Conservation (phyloP, 1,284 basidiomycete genomes). For the Apiotrichum sp. region DNA sequence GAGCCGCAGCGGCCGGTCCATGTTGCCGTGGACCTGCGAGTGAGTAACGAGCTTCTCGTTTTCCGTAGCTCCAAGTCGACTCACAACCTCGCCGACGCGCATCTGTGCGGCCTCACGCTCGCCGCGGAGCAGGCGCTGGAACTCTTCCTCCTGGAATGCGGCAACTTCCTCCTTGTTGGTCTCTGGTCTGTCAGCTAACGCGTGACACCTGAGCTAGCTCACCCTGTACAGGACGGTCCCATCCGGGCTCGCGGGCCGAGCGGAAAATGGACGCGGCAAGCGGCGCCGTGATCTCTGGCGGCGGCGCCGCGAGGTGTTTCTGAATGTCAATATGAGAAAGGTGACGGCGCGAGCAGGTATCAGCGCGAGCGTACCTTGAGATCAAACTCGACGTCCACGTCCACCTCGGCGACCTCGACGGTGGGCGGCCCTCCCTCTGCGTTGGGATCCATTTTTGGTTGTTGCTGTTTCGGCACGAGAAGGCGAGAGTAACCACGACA, state of each 20-base stretch:
- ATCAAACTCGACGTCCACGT: slow-evolving; percentile 29
- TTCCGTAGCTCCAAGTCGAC: slow-evolving; percentile 18
- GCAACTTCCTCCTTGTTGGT: slow-evolving; percentile 52
- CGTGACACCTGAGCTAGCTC: background rate
- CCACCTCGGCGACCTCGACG: slow-evolving; percentile 37
- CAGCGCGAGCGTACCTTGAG: slow-evolving; percentile 3
- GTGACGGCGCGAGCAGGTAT: too few relatives aligned
- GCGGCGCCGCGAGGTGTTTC: slow-evolving; percentile 14
- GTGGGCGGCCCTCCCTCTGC: slow-evolving; percentile 32
- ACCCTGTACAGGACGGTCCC: slow-evolving; percentile 11
- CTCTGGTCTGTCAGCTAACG: background rate
- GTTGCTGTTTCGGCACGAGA: background rate
- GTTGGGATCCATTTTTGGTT: slow-evolving; percentile 39
- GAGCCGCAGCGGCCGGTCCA: slow-evolving; percentile 58
- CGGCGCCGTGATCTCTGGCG: slow-evolving; percentile 5
- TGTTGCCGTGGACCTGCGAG: slow-evolving; percentile 58
- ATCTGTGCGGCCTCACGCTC: slow-evolving; percentile 69
- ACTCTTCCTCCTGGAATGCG: slow-evolving; percentile 64
- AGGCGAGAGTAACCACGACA: too few relatives aligned
- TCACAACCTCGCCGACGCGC: slow-evolving; percentile 64
- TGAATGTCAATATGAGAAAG: background rate
- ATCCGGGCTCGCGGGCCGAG: slow-evolving; percentile 8
- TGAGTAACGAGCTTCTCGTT: too few relatives aligned
- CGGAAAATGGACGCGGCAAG: slow-evolving; percentile 17
- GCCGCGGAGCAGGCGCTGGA: slow-evolving; percentile 60